Evolutionary conservation across 2,329 filamentous ascomycete genomes (phyloP), one percentile per base, ranked within the genome.

Genomic region (Ophiostoma piceae): DNA sequence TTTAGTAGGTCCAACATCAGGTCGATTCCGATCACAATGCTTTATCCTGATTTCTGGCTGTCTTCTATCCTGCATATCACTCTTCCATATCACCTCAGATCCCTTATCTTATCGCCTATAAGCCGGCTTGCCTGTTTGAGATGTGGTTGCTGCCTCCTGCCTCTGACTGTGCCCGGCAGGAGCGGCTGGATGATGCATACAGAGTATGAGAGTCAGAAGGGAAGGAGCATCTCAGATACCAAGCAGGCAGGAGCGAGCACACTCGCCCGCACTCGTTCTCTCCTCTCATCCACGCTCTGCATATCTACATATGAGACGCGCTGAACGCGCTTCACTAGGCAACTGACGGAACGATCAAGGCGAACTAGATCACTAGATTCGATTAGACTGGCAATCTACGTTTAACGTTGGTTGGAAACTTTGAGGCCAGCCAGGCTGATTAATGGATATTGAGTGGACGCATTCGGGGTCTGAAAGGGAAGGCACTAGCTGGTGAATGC

Each of bases 291-390:
- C 12, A 16, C 26, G 22, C 57, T n/a, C 26, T 16, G 6, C 1
- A 9, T 9, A 60, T 51, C 5, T 3, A 26, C 11, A 26, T 12
- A 62, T 2, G 32, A 62, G 35, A 35, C 35, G 35, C 35, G 5
- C n/a, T 26, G 32, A 14, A 62, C 57, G 57, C 57, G 57, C 57
- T 60, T 60, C n/a, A 14, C 22, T 60, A 60, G 57, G 32, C 57
- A 32, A 60, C 11, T 29, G 57, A 32, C 57, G 57, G 57, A 62
- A 62, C 16, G 57, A 35, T 29, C 22, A 57, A 26, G n/a, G 22
- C 51, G 12, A 57, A 29, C 9, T 57, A 29, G 1, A 41, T 26
- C 22, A 11, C 4, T 57, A 57, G 51, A 57, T 26, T 8, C 7
- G 16, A 26, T 16, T 47, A 47, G 43, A 47, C 41, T 47, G 19